Base-by-base conservation (phyloP, 306 rosid genomes). In the Rosa multiflora region DNA sequence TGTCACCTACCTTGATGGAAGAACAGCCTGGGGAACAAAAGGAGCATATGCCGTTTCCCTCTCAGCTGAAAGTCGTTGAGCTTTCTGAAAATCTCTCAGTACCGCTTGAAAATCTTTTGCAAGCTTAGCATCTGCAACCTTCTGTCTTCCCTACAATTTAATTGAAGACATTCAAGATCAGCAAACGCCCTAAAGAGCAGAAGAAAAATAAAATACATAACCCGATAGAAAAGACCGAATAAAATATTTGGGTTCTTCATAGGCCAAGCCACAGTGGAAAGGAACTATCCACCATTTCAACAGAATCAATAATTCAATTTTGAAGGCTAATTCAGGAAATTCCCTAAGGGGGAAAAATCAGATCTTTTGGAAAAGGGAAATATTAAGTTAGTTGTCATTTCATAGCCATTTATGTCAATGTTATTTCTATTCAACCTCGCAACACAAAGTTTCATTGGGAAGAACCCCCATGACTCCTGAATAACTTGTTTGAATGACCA, bases 61-160 rank as follows among this genome's bases (percentile, higher is more conserved):
- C 90, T 94, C 98, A 75, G 98, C 97, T n/a, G 98, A 84, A 90
- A 94, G 94, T 52, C 95, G 94, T 55, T 94, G 98, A 56, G 98
- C 97, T 87, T 94, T 94, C 88, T 94, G 98, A 84, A 91, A 94
- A 61, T 94, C 97, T 86, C 87, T 92, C 82, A 94, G 86, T 80
- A 94, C 98, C 37, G 92, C 94, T 87, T 94, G 97, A 85, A 94
- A 94, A 82, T 94, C 97, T 85, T 92, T 94, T 8, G 98, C 98
- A 75, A 94, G 94, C 84, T 94, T 94, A 68, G 97, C 97, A 89
- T 94, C 98, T 7, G 97, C 93, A 85, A 92, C 87, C 86, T 94
- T 94, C 91, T 94, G 92, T 86, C 87, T 94, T 29, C 92, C 87
- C 98, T 94, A 88, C 77, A 89, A 69, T 82, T 20, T 26, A 68